Evolutionary conservation across 2,329 filamentous ascomycete species (phyloP).

Genomic region (Curvularia spicifera): DNA sequence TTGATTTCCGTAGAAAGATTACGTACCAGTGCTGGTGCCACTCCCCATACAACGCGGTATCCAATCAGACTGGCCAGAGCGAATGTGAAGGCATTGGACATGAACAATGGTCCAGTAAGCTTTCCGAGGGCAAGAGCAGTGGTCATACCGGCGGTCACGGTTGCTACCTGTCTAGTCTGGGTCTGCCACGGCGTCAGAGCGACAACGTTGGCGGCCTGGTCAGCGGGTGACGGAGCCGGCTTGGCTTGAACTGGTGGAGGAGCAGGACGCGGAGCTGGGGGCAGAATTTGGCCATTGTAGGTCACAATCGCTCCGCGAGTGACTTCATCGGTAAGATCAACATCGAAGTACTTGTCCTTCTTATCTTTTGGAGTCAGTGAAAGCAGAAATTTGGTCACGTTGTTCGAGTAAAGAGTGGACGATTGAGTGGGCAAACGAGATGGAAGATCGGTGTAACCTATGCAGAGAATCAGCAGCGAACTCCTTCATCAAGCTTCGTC

Average conservation of each 20-base stretch:
- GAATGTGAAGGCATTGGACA: constrained; percentile 87
- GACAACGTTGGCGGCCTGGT: constrained; percentile 61
- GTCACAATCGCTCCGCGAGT: constrained; percentile 85
- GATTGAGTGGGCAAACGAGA: constrained; percentile 87
- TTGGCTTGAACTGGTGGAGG: constrained; percentile 63
- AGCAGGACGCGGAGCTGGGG: constrained; percentile 73
- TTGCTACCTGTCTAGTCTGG: constrained; percentile 74
- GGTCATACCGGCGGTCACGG: constrained; percentile 79
- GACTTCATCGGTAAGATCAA: constrained; percentile 84
- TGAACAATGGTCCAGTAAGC: constrained; percentile 78
- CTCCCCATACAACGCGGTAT: constrained; percentile 61
- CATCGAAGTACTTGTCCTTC: constrained; percentile 77
- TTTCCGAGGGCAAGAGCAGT: constrained; percentile 78
- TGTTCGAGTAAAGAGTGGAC: constrained; percentile 90
- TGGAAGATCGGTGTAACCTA: constrained; percentile 81
- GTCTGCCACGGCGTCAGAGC: constrained; percentile 84
- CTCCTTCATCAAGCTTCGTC: accelerated
- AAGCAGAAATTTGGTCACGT: constrained; percentile 86
- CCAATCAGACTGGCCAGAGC: constrained; percentile 83
- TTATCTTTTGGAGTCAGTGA: constrained; percentile 81
- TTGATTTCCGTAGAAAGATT: background rate
- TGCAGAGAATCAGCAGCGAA: constrained; percentile 45
- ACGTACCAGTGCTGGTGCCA: constrained; percentile 7
- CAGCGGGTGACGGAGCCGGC: constrained; percentile 39
- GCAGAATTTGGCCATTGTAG: constrained; percentile 75